Evolutionary conservation across 2,329 filamentous ascomycete genomes (phyloP).

Genomic region (Fusarium acutatum): DNA sequence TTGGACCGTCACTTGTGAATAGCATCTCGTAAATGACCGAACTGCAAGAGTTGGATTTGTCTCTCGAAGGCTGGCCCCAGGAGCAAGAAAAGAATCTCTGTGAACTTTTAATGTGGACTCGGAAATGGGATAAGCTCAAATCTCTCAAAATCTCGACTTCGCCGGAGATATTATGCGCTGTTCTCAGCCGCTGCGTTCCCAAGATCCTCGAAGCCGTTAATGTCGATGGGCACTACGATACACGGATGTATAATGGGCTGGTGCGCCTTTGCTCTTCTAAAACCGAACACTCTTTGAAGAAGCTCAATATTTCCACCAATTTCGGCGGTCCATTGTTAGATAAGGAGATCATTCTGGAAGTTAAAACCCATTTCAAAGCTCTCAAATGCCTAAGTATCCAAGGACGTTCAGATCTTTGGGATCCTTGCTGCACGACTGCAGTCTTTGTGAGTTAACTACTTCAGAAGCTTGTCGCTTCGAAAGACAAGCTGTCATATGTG

Average conservation of each 20-base stretch:
- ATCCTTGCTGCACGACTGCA: no score
- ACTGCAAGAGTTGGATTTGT: neutral
- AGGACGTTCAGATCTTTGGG: neutral
- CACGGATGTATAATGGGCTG: neutral
- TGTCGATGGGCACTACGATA: neutral
- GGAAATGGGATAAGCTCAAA: neutral
- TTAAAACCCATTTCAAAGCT: neutral
- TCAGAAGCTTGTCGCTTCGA: neutral
- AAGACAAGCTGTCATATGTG: neutral
- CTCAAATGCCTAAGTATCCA: neutral
- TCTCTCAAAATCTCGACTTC: neutral
- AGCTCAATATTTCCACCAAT: neutral
- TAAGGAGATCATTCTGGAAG: neutral
- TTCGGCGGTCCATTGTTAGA: neutral
- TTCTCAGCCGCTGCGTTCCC: neutral
- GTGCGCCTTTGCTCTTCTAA: neutral
- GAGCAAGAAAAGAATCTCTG: neutral
- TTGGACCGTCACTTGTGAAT: neutral
- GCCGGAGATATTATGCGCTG: neutral
- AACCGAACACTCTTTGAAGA: neutral
- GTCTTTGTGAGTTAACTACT: neutral
- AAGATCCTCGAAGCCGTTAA: neutral
- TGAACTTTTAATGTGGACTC: neutral
- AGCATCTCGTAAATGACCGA: neutral
- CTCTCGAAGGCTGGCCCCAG: neutral